A percentile compares a stretch with the other conserved stretches of the same genome.
These are phyloP conservation scores for Metrosideros polymorpha DNA, from an alignment of 441 rosid species.

Conservation along the genomic window DNA sequence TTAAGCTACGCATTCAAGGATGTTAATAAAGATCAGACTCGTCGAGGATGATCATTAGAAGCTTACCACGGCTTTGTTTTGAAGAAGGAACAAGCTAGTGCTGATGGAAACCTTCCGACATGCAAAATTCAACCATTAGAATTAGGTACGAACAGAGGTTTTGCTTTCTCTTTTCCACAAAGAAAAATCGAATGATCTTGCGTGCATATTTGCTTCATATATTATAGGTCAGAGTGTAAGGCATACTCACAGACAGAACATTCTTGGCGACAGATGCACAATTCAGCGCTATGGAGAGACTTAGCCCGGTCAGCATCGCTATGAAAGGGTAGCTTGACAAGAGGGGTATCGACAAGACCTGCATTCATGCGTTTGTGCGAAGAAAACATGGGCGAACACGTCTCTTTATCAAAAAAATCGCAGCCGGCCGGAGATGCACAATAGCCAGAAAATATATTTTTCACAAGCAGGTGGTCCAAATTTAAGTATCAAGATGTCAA, in stretches of 20 bases:
- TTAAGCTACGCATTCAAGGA: background rate
- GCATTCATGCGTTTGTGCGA: constrained; percentile 1
- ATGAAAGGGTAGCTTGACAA: constrained; percentile 56
- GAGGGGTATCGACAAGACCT: constrained; percentile 46
- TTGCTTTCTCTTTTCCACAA: background rate
- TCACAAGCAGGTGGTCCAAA: background rate
- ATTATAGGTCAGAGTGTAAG: background rate
- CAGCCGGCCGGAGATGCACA: background rate
- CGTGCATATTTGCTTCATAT: background rate
- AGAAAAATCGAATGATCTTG: background rate
- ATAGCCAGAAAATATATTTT: background rate
- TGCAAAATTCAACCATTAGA: background rate
- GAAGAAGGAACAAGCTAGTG: constrained; percentile 66
- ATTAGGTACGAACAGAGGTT: background rate
- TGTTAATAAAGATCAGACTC: background rate
- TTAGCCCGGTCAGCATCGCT: constrained; percentile 52
- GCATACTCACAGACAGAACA: constrained; percentile 47
- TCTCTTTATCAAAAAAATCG: background rate
- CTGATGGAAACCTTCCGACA: constrained; percentile 29
- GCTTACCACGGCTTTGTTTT: constrained; percentile 65
- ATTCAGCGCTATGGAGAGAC: constrained; percentile 35
- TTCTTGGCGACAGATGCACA: constrained; percentile 61
- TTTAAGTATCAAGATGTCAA: background rate
- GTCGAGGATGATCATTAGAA: background rate
- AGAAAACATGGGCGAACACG: background rate